Evolutionary conservation across 2,329 filamentous ascomycete genomes (phyloP).

Genomic region (Colletotrichum simmondsii): DNA sequence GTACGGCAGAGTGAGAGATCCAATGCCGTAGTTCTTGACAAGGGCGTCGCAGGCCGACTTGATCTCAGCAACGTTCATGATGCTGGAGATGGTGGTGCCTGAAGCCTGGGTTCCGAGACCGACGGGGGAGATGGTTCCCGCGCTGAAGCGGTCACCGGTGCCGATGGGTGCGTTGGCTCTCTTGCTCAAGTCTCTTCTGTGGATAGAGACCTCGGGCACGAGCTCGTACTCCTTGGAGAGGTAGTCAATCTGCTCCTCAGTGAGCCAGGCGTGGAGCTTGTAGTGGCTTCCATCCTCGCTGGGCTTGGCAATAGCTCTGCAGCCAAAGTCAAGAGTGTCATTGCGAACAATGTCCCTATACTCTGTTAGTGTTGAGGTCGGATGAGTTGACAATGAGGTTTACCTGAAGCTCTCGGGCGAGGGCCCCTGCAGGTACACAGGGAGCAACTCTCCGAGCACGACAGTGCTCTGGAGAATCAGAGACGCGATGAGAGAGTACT

Average conservation of each 20-base stretch:
- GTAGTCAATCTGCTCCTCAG: constrained; percentile 23
- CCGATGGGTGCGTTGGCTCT: constrained; percentile 45
- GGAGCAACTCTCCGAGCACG: constrained; percentile 21
- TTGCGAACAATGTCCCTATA: constrained; percentile 26
- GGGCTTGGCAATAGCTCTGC: constrained; percentile 27
- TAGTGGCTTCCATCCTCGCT: constrained; percentile 27
- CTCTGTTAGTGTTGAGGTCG: background rate
- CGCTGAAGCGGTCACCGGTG: constrained; percentile 37
- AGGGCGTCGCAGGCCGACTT: constrained; percentile 55
- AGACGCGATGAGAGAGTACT: constrained; percentile 28
- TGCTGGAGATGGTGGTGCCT: constrained; percentile 46
- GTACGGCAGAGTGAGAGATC: constrained; percentile 53
- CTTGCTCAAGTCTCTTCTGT: constrained; percentile 19
- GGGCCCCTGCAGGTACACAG: constrained; percentile 19
- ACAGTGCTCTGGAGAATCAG: constrained; percentile 24
- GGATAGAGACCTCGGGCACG: constrained; percentile 13
- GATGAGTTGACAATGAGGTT: background rate
- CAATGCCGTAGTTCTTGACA: constrained; percentile 51
- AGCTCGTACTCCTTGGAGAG: constrained; percentile 28
- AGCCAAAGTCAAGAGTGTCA: constrained; percentile 29
- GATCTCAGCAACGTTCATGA: constrained; percentile 58
- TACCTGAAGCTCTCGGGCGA: constrained; percentile 23
- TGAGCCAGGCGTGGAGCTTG: constrained; percentile 29
- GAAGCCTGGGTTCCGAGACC: constrained; percentile 43
- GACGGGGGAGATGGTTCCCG: constrained; percentile 38